Conservation (phyloP, 352 stramenopile genomes). For the Phytopythium cucurbitacearum region DNA sequence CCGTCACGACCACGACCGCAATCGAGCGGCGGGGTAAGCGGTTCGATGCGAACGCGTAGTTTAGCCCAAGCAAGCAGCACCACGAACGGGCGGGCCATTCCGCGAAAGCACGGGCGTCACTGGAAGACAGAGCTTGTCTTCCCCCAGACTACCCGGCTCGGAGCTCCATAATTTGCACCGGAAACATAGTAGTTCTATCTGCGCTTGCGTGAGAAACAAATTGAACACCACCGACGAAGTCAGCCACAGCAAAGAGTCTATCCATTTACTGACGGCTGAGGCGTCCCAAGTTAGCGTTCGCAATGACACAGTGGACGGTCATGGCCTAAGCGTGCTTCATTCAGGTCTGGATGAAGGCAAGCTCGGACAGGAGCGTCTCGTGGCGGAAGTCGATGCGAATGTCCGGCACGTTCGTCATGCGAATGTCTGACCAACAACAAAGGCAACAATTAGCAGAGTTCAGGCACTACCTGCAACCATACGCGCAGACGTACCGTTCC, state of each 20-base stretch:
- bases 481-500: constrained; percentile 54
- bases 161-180: background rate
- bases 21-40: too few species aligned
- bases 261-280: background rate
- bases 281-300: background rate
- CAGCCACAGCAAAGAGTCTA: background rate
- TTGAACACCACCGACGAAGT: too few species aligned
- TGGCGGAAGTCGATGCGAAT: constrained; percentile 90
- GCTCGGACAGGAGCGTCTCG: constrained; percentile 73
- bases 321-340: constrained; percentile 4
- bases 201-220: background rate
- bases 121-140: constrained; percentile 7
- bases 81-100: background rate
- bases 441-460: constrained; percentile 9
- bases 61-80: background rate
- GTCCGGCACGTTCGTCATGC: constrained; percentile 93
- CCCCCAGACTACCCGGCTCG: background rate
- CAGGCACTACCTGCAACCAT: background rate
- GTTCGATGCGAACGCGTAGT: background rate
- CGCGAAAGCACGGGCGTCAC: constrained; percentile 4
- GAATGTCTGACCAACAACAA: constrained; percentile 69
- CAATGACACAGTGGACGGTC: background rate
- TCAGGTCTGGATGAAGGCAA: constrained; percentile 71
- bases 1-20: background rate
- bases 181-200: background rate